phyloP scores from a whole-genome alignment of 208 protist genomes.

The Trypanosoma congolense region DNA sequence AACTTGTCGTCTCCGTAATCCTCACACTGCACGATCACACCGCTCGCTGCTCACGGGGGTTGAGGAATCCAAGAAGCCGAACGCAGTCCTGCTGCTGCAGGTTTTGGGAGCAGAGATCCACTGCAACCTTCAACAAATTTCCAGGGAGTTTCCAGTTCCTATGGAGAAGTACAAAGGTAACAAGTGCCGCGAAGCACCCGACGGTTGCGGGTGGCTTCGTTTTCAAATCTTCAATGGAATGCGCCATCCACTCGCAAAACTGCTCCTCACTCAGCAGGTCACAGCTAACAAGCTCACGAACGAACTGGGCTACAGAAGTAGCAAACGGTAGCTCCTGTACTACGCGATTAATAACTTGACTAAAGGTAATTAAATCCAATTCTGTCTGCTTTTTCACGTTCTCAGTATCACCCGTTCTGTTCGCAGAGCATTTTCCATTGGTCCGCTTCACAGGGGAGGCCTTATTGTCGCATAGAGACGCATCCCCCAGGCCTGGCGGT shows the following conservation, averaged over 20 bases:
- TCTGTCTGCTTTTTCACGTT: not conserved
- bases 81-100: slow-evolving; percentile 18
- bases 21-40: too few species aligned
- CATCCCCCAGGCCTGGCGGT: not conserved
- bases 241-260: slow-evolving; percentile 36
- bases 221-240: slow-evolving; percentile 20
- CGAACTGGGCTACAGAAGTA: slow-evolving; percentile 41
- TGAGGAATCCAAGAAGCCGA: slow-evolving; percentile 11
- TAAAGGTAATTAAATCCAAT: slow-evolving; percentile 3
- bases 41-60: slow-evolving; percentile 5
- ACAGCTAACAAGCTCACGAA: slow-evolving; percentile 42
- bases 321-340: slow-evolving; percentile 35
- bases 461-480: too few species aligned
- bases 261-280: slow-evolving; percentile 24
- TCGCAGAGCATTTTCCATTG: too few species aligned
- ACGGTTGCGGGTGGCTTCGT: slow-evolving; percentile 17
- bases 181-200: slow-evolving; percentile 31
- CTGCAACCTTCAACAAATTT: slow-evolving; percentile 5
- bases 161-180: slow-evolving; percentile 39
- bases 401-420: not conserved
- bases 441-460: too few species aligned
- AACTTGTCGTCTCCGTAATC: too few species aligned
- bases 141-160: slow-evolving; percentile 15
- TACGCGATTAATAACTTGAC: slow-evolving; percentile 27
- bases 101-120: slow-evolving; percentile 17